Evolutionary conservation across 2,329 filamentous ascomycete genomes (phyloP), one percentile per base, ranked within the genome.

Genomic region (Fusarium napiforme): DNA sequence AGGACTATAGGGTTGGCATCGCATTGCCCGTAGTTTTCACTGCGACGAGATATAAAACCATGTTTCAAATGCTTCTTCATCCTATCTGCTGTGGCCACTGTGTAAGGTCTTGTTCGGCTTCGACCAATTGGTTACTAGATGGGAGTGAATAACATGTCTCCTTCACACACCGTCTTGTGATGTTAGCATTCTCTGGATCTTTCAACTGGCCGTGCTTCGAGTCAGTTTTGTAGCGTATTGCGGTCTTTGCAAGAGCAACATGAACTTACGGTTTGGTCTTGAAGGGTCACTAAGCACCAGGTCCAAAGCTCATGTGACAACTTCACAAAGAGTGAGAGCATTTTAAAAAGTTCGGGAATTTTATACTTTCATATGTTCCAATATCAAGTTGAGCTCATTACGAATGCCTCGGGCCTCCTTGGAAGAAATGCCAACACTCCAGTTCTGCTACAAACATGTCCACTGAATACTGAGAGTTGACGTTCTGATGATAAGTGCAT

Each of bases 1-100:
- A 14, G 28, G 50, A 39, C 28, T 47, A 56, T 49, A n/a, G 42
- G 32, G 12, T 28, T 26, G 46, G 19, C 19, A 49, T 28, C 18
- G 4, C 16, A 40, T 60, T 42, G 23, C 45, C 55, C 21, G 16
- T 60, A 8, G 23, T 47, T 53, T 57, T 30, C 49, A 40, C 42
- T 56, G 19, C 23, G 32, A 23, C 34, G 52, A 50, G 36, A 57
- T 49, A 60, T 60, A 46, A 34, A 62, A 16, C 30, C 21, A 16
- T n/a, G 37, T 64, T 64, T 60, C 49, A 61, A 23, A 12, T 36
- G 61, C 16, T 26, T 4, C 15, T 34, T n/a, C 3, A 14, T 1
- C 23, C 23, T n/a, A n/a, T 21, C 34, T 40, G 26, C 14, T 28
- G 21, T 43, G 19, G 23, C 11, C 5, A 26, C 37, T 19, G 15